phyloP scores from a whole-genome alignment of 2,329 filamentous ascomycete species.

The Hirsutella thompsonii region DNA sequence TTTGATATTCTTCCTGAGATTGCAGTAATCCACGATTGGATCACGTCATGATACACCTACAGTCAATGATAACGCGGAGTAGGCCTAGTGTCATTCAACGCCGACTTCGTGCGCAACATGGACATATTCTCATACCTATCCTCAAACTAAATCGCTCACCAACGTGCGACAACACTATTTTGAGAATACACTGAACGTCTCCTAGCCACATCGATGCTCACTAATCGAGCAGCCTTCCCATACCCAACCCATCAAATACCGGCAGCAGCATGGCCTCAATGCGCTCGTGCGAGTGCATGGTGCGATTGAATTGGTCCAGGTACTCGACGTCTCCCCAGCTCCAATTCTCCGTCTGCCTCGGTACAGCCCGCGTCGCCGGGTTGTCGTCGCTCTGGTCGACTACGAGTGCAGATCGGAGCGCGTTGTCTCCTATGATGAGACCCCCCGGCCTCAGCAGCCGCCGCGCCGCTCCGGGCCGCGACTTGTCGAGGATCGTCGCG shows the following conservation, averaged over 20 bases:
- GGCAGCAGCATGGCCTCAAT: not conserved
- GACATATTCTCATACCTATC: too few species aligned
- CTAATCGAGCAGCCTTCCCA: not conserved
- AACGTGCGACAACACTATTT: too few species aligned
- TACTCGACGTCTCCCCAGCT: slow-evolving; percentile 12
- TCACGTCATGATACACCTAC: too few species aligned
- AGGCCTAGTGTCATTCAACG: too few species aligned
- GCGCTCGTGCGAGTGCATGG: not conserved
- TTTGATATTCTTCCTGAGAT: too few species aligned
- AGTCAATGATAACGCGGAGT: too few species aligned
- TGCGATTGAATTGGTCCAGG: slow-evolving; percentile 14
- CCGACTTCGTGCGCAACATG: too few species aligned
- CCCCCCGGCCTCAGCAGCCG: slow-evolving; percentile 30
- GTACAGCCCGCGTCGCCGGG: slow-evolving; percentile 12
- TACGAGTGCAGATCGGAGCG: slow-evolving; percentile 30
- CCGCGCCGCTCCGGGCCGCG: slow-evolving; percentile 16
- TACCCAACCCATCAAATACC: not conserved
- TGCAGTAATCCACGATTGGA: too few species aligned
- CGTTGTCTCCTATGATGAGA: slow-evolving; percentile 37
- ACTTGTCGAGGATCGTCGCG: slow-evolving; percentile 24
- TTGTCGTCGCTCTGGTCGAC: slow-evolving; percentile 24
- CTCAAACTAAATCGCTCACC: too few species aligned
- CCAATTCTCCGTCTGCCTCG: slow-evolving; percentile 4
- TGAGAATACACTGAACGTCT: too few species aligned
- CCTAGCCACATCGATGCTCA: too few species aligned